Base-by-base conservation (phyloP, 2,329 filamentous ascomycete species). In the Dothideomycetes sp. region DNA sequence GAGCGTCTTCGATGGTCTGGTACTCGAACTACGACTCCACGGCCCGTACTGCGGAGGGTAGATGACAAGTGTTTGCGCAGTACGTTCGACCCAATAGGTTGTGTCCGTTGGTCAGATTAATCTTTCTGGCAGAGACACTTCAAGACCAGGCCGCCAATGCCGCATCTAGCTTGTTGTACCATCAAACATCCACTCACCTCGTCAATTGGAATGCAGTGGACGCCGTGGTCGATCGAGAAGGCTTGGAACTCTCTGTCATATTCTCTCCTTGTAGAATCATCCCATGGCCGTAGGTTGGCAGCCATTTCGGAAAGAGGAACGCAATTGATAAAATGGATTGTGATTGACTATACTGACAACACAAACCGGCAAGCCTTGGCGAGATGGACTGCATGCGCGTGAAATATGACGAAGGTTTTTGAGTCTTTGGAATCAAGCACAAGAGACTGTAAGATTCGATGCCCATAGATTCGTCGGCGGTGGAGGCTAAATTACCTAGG, bases 161-260 rank as follows among this genome's bases (percentile, higher is more conserved):
- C 20, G 6, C 22, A 18, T 15, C 17, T n/a, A 24, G 31, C 15
- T 5, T 5, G 11, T 12, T 33, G 31, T 6, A 6, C 13, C 7
- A n/a, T 8, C 27, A 30, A 16, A 30, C 6, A 30, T 10, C 27
- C 27, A 50, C 55, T 41, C 45, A 58, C 57, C 44, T 57, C 53
- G 32, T 61, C 58, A n/a, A 61, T 48, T 5, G 58, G 58, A 4
- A 58, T 48, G 33, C 52, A 56, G 42, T 55, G 49, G 27, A 56
- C 48, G 19, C 47, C 42, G 18, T 56, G 40, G 24, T 53, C 20
- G 2, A 45, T 17, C 5, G 40, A 45, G 16, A 41, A 45, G 19
- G 22, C 29, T 3, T 49, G 41, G 36, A 51, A 59, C n/a, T 48
- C 46, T 28, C 56, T 44, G 4, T 48, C 48, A n/a, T 25, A 42